These are phyloP conservation scores for Ocimum tenuiflorum DNA, from an alignment of 257 asterid genomes.

Conservation along the genomic window DNA sequence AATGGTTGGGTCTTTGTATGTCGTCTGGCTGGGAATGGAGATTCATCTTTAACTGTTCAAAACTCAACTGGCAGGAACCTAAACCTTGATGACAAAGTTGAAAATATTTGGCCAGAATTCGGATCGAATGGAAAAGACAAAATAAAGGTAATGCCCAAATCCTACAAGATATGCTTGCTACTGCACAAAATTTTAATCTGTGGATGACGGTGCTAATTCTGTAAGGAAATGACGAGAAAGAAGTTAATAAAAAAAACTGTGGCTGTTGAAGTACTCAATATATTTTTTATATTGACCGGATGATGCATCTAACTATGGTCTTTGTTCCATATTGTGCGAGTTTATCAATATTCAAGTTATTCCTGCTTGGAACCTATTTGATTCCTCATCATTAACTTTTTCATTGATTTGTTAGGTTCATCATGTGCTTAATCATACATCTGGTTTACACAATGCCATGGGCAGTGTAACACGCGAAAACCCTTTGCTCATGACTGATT, in stretches of 20 bases:
- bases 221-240: neutral
- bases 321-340: conserved; percentile 1
- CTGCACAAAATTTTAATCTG: neutral
- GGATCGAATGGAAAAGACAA: conserved; percentile 69
- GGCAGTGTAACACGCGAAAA: conserved; percentile 56
- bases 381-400: neutral
- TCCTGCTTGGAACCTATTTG: conserved; percentile 11
- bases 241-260: neutral
- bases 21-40: conserved; percentile 2
- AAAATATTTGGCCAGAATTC: conserved; percentile 78
- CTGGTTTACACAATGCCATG: conserved; percentile 90
- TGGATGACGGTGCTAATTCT: neutral
- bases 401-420: conserved; percentile 54
- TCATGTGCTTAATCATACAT: conserved; percentile 95
- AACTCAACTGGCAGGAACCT: conserved; percentile 55
- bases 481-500: conserved; percentile 67
- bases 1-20: neutral
- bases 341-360: neutral
- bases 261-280: conserved; percentile 2
- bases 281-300: neutral
- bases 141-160: conserved; percentile 52
- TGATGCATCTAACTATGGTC: conserved; percentile 1
- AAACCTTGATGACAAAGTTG: conserved; percentile 67
- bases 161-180: conserved; percentile 1
- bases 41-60: conserved; percentile 16